Conservation (phyloP, 208 protist genomes). For the Trypanosoma grayi region DNA sequence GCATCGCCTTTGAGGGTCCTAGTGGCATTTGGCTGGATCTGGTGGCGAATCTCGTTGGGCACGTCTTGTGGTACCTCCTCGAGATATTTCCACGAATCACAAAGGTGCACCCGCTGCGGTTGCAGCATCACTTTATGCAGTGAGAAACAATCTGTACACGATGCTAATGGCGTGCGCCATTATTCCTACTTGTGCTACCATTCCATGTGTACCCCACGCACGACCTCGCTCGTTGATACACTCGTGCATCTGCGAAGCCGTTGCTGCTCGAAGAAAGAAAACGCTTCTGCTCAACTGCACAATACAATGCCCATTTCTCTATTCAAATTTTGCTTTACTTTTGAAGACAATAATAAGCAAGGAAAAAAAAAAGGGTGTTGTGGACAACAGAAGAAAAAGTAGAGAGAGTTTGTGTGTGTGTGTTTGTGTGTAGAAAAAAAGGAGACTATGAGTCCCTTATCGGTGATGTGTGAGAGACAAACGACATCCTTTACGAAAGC, state of each 20-base stretch:
- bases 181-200: background rate
- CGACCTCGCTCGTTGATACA: too few species aligned
- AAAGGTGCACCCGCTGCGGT: constrained; percentile 46
- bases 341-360: background rate
- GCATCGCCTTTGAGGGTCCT: constrained; percentile 21
- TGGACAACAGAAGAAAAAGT: background rate
- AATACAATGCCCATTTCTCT: too few species aligned
- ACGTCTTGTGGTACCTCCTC: constrained; percentile 77
- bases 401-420: background rate
- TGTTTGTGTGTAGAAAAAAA: background rate
- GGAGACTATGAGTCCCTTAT: constrained; percentile 1
- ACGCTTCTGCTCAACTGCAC: too few species aligned
- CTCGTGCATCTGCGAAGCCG: too few species aligned
- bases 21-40: constrained; percentile 36
- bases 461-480: constrained; percentile 18
- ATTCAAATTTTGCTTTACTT: too few species aligned
- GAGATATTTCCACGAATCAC: constrained; percentile 89
- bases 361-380: background rate
- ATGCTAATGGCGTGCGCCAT: background rate
- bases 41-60: constrained; percentile 53
- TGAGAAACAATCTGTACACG: background rate
- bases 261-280: too few species aligned
- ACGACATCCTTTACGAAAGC: constrained; percentile 21
- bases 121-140: constrained; percentile 37
- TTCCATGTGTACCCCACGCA: too few species aligned